Evolutionary conservation across 305 asterid species (phyloP), one percentile per base, ranked within the genome.

Genomic region (Vinca major): DNA sequence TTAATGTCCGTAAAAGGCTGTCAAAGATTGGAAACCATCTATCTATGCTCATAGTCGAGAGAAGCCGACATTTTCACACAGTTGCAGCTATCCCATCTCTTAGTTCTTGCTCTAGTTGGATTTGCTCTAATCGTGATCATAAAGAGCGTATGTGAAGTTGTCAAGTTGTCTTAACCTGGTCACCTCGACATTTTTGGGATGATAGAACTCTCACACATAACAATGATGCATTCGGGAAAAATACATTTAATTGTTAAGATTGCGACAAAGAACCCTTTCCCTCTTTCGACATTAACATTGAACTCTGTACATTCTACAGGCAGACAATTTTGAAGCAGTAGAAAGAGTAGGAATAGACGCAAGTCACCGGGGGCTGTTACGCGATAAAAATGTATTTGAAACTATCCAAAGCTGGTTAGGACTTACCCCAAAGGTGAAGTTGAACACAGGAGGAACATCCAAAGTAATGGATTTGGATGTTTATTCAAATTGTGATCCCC

Each of bases 331-430:
- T 48, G 81, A 80, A 10, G 95, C 96, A 1, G 91, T 77, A 54
- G 91, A 84, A 69, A 78, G 93, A 78, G 91, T 86, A 55, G 97
- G 90, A 66, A 75, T 90, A 13, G 50, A 64, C 17, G 85, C 76
- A 20, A 77, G 76, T 76, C 97, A 90, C 72, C 81, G 97, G 33
- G 86, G 60, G 65, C 78, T 90, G 37, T 16, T 88, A 70, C 14
- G 67, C 7, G 77, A 85, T 37, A 73, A 86, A 79, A 71, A 55
- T 1, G 97, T 90, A 43, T 80, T 80, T 51, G 56, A 79, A 57
- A 85, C 80, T 20, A 72, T 88, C 71, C 83, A 84, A 60, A 81
- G 71, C 9, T 90, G 95, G 95, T 67, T 90, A 70, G 89, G 81
- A 57, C 86, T 85, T 16, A 36, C 80, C 44, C 53, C 67, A 19